Evolutionary conservation across 2,329 filamentous ascomycete genomes (phyloP).

Genomic region (Ophiostoma pallidulum): DNA sequence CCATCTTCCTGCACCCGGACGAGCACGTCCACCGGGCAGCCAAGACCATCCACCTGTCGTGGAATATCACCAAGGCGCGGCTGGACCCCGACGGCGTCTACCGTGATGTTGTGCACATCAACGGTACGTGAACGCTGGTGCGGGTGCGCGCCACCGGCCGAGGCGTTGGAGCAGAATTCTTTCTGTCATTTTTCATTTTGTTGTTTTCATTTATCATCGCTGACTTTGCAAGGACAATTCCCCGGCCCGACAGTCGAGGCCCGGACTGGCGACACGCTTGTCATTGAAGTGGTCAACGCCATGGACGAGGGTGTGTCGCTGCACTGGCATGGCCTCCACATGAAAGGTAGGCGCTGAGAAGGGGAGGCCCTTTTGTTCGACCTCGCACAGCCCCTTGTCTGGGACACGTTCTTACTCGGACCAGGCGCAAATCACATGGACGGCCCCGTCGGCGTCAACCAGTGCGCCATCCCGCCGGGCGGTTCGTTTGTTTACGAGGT

Average conservation of each 20-base stretch:
- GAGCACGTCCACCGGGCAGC: constrained; percentile 30
- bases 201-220: no score
- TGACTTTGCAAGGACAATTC: constrained; percentile 23
- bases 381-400: not conserved
- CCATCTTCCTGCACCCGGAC: constrained; percentile 28
- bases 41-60: constrained; percentile 26
- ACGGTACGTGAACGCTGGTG: constrained; percentile 29
- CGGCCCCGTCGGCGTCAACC: constrained; percentile 54
- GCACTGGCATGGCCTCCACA: constrained; percentile 39
- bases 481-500: constrained; percentile 49
- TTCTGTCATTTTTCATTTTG: no score
- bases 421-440: constrained; percentile 48
- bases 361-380: no score
- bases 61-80: constrained; percentile 30
- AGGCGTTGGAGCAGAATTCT: no score
- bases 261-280: constrained; percentile 34
- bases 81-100: constrained; percentile 40
- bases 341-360: constrained; percentile 17
- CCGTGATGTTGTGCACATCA: constrained; percentile 41
- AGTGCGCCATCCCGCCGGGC: constrained; percentile 57
- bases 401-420: not conserved
- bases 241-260: constrained; percentile 41
- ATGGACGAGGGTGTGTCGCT: constrained; percentile 32
- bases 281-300: constrained; percentile 33
- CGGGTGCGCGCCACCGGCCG: no score